Evolutionary conservation across 257 asterid genomes (phyloP).

Genomic region (Nicotiana attenuata): DNA sequence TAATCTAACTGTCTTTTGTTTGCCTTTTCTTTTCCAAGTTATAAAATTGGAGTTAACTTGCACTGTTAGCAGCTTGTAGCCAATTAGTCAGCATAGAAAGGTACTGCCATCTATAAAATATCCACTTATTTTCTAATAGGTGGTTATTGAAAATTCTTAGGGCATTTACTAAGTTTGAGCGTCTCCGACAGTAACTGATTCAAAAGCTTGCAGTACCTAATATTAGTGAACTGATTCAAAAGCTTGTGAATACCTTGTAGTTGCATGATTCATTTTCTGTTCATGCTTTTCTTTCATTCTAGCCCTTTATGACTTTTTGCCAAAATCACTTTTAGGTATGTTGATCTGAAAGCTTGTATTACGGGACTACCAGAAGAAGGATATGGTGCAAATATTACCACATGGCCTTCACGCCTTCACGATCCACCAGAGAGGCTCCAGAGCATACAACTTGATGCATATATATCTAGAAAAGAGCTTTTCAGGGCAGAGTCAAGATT

Average conservation of each 20-base stretch:
- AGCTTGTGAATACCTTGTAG: too few species aligned
- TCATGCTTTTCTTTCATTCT: not conserved
- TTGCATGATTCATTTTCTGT: too few species aligned
- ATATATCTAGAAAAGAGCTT: conserved; percentile 69
- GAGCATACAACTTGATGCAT: conserved; percentile 74
- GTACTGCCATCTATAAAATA: not conserved
- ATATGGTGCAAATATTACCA: conserved; percentile 61
- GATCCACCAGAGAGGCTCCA: conserved; percentile 88
- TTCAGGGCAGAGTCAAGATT: conserved; percentile 65
- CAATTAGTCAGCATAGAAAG: not conserved
- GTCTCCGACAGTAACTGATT: not conserved
- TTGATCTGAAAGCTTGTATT: conserved; percentile 69
- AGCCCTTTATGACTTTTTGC: not conserved
- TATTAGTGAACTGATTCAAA: not conserved
- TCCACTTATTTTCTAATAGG: not conserved
- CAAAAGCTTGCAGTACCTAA: not conserved
- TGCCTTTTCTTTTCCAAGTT: not conserved
- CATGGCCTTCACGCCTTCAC: conserved; percentile 82
- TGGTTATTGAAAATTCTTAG: not conserved
- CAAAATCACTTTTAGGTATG: conserved; percentile 51
- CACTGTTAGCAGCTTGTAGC: not conserved
- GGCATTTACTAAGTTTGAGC: not conserved
- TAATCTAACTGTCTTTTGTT: not conserved
- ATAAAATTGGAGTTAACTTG: not conserved
- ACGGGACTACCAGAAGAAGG: conserved; percentile 70